Conservation (phyloP, 345 rosid genomes). For the Bruguiera gymnorhiza region DNA sequence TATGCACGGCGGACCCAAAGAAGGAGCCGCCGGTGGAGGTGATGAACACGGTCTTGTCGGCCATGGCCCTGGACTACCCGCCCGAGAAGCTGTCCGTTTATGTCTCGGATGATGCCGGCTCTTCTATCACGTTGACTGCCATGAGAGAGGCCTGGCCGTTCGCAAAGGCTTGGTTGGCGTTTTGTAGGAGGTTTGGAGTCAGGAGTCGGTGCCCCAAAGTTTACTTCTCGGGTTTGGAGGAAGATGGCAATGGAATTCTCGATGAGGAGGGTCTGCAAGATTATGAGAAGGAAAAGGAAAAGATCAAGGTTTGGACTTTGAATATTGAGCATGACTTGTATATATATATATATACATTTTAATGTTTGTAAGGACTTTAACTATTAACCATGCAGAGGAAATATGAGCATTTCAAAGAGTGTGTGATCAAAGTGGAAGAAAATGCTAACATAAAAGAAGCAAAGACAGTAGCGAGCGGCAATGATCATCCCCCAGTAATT, state of each 20-base stretch:
- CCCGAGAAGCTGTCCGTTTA: constrained; percentile 44
- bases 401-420: constrained; percentile 29
- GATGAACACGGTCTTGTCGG: constrained; percentile 46
- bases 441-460: not conserved
- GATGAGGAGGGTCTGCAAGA: not conserved
- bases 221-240: constrained; percentile 28
- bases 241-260: constrained; percentile 1
- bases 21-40: constrained; percentile 50
- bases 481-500: constrained; percentile 27
- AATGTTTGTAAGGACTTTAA: no score
- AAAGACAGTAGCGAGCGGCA: not conserved
- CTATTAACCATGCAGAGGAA: constrained; percentile 16
- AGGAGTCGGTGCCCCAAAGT: constrained; percentile 28
- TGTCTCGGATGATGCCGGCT: constrained; percentile 50
- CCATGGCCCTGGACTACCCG: constrained; percentile 51
- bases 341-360: no score
- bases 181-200: constrained; percentile 31
- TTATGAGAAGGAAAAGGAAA: constrained; percentile 4
- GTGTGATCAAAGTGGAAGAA: constrained; percentile 15
- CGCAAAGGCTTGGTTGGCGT: constrained; percentile 48
- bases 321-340: no score
- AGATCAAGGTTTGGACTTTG: not conserved
- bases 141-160: constrained; percentile 39
- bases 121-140: constrained; percentile 33
- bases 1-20: constrained; percentile 48